These are phyloP conservation scores for Naganishia onofrii DNA, from an alignment of 768 basidiomycete species.

Conservation along the genomic window DNA sequence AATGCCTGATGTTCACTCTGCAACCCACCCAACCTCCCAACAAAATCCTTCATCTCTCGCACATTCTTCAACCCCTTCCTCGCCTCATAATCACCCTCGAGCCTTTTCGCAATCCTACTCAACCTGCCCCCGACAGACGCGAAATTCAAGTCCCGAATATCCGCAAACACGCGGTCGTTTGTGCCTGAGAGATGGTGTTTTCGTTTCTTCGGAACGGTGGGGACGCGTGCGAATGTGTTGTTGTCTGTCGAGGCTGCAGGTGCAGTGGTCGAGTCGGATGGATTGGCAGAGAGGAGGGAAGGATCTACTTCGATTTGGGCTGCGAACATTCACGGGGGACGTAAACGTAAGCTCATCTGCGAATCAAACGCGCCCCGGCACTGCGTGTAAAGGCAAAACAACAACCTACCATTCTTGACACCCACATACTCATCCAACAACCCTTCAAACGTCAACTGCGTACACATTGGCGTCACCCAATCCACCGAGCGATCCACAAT, in stretches of 20 bases:
- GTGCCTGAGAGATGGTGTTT: slow-evolving; percentile 77
- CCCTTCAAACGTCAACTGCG: slow-evolving; percentile 94
- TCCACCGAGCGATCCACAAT: slow-evolving; percentile 86
- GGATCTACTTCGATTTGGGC: slow-evolving; percentile 55
- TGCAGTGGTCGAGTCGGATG: slow-evolving; percentile 15
- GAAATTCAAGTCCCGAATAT: slow-evolving; percentile 88
- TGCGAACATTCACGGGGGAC: slow-evolving; percentile 21
- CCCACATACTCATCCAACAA: slow-evolving; percentile 88
- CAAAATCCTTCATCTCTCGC: slow-evolving; percentile 82
- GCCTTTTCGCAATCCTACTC: slow-evolving; percentile 72
- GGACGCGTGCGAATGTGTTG: neutral
- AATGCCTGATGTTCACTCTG: slow-evolving; percentile 88
- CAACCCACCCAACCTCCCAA: slow-evolving; percentile 86
- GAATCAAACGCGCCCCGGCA: too few relatives aligned
- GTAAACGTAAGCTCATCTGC: neutral
- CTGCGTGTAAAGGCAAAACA: slow-evolving; percentile 1
- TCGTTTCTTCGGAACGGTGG: slow-evolving; percentile 65
- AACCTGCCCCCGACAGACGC: slow-evolving; percentile 78
- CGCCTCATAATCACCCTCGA: slow-evolving; percentile 91
- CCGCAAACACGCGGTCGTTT: slow-evolving; percentile 75
- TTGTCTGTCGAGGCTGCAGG: slow-evolving; percentile 14
- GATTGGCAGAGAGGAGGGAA: slow-evolving; percentile 38
- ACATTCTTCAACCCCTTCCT: slow-evolving; percentile 85
- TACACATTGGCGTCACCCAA: slow-evolving; percentile 91
- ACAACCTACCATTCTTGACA: slow-evolving; percentile 76